Conservation (phyloP, 805 yeast species). For the Saturnispora gosingensis region DNA sequence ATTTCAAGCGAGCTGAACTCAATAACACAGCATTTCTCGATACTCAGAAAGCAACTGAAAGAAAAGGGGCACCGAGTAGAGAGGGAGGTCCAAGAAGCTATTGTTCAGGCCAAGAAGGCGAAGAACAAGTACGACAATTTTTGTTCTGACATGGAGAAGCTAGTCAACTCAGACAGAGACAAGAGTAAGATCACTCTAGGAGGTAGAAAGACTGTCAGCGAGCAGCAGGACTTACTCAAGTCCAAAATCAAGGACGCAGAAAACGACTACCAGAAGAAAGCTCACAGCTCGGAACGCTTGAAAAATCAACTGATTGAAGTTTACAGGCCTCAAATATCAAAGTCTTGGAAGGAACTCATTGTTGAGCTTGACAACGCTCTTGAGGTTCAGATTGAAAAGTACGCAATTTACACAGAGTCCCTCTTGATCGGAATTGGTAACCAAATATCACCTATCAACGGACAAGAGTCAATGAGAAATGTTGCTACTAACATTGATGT, state of each 20-base stretch:
- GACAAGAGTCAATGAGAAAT: constrained; percentile 53
- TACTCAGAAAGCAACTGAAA: constrained; percentile 66
- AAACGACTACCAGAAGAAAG: constrained; percentile 73
- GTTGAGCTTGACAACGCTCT: constrained; percentile 86
- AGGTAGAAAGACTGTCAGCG: constrained; percentile 69
- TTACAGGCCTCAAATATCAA: constrained; percentile 70
- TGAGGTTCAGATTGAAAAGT: constrained; percentile 80
- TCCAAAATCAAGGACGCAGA: constrained; percentile 79
- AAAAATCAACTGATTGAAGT: constrained; percentile 64
- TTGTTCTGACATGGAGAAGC: constrained; percentile 79
- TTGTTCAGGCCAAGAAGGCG: constrained; percentile 80
- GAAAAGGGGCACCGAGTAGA: constrained; percentile 78
- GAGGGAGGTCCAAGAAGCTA: constrained; percentile 77
- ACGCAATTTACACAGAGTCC: constrained; percentile 80
- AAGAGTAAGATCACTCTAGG: constrained; percentile 77
- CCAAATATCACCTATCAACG: constrained; percentile 62
- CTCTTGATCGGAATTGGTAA: constrained; percentile 78
- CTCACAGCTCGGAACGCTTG: constrained; percentile 58
- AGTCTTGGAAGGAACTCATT: constrained; percentile 64
- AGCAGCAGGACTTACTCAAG: constrained; percentile 82
- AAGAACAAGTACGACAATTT: constrained; percentile 65
- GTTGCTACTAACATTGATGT: constrained; percentile 73
- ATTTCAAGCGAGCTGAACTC: constrained; percentile 82
- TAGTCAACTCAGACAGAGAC: constrained; percentile 68
- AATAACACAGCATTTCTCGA: constrained; percentile 57